phyloP scores from a whole-genome alignment of 768 basidiomycete genomes.

The Russula lepida region DNA sequence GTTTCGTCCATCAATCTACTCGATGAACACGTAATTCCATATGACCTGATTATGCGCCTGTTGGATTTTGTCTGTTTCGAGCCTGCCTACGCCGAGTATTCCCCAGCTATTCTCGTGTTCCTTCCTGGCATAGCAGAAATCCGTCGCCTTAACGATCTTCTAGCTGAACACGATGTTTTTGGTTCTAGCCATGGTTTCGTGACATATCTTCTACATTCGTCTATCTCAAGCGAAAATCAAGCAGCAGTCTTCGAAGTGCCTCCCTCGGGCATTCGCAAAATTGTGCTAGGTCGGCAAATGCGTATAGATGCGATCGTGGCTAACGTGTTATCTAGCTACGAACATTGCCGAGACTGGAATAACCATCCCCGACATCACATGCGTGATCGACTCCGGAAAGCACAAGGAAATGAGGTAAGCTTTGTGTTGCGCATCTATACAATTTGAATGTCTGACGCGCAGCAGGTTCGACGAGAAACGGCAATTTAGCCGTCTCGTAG shows the following conservation, averaged over 20 bases:
- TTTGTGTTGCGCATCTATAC: not conserved
- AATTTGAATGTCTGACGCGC: constrained; percentile 10
- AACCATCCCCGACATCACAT: constrained; percentile 96
- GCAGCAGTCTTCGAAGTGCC: constrained; percentile 85
- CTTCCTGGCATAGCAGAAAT: constrained; percentile 95
- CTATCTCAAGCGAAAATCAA: constrained; percentile 86
- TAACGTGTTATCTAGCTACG: constrained; percentile 45
- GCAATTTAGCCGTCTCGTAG: constrained; percentile 84
- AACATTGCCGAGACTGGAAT: constrained; percentile 97
- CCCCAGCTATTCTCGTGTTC: constrained; percentile 81
- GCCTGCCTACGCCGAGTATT: constrained; percentile 44
- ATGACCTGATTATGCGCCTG: constrained; percentile 78
- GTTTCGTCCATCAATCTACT: constrained; percentile 73
- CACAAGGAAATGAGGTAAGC: constrained; percentile 84
- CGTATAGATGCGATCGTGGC: not conserved
- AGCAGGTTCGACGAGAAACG: constrained; percentile 91
- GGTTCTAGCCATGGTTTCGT: constrained; percentile 54
- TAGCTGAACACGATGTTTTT: constrained; percentile 69
- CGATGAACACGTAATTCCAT: constrained; percentile 84
- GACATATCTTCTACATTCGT: constrained; percentile 85
- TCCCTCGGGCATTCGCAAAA: constrained; percentile 73
- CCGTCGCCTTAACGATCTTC: constrained; percentile 72
- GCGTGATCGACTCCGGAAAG: constrained; percentile 90
- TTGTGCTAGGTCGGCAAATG: constrained; percentile 70
- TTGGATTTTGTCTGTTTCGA: constrained; percentile 80